phyloP scores from a whole-genome alignment of 106 monocot species.

The Platanthera guangdongensis region DNA sequence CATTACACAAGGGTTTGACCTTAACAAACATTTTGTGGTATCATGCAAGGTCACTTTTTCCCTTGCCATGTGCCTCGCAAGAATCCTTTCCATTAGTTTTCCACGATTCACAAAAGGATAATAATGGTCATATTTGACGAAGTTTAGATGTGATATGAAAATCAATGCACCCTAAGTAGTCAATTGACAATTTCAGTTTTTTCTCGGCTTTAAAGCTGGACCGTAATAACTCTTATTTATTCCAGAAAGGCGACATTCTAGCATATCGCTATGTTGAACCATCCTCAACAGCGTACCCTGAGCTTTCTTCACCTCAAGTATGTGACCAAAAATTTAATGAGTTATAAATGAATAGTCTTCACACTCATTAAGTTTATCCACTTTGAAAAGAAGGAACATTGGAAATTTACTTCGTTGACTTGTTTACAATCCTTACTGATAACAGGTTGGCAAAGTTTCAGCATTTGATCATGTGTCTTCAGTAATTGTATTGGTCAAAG shows the following conservation, averaged over 20 bases:
- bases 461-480: not conserved
- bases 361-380: not conserved
- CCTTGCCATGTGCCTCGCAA: no score
- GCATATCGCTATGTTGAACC: slow-evolving; percentile 5
- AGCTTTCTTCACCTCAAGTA: slow-evolving; percentile 6
- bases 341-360: not conserved
- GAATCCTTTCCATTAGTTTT: no score
- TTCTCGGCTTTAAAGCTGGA: no score
- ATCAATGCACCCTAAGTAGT: no score
- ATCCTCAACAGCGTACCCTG: not conserved
- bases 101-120: no score
- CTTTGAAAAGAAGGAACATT: not conserved
- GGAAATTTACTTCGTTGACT: not conserved
- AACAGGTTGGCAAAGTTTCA: slow-evolving; percentile 8
- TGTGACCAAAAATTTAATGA: not conserved
- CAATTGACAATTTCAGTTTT: no score
- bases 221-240: not conserved
- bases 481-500: not conserved
- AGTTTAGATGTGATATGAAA: no score
- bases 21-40: no score
- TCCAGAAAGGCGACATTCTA: slow-evolving; percentile 6
- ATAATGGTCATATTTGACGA: no score
- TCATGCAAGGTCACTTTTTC: no score
- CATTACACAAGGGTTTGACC: no score
- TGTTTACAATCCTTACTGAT: not conserved